Evolutionary conservation across 2,329 filamentous ascomycete genomes (phyloP), one percentile per base, ranked within the genome.

Genomic region (Hymenoscyphus salicellus): DNA sequence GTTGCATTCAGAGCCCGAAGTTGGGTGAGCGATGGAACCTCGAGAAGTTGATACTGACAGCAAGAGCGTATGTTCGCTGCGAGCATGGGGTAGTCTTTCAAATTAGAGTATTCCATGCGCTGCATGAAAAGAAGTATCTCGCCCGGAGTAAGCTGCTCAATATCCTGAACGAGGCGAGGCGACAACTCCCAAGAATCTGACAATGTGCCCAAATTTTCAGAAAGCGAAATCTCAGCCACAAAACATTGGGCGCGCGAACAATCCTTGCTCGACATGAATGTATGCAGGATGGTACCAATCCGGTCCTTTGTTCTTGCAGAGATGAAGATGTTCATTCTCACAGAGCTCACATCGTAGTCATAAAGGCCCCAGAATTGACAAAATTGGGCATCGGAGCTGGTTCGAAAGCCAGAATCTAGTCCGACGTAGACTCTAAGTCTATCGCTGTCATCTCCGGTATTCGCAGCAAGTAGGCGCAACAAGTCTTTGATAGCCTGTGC

Each of bases 261-360:
- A 20, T 77, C 78, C 59, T 76, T 76, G 36, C 75, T 76, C 1
- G 79, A 80, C 4, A 81, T 70, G 65, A 78, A 82, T 1, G 80
- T 80, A 64, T 82, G 80, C 10, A 82, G 65, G 3, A 82, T 70
- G 6, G 78, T 79, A 17, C 78, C 58, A 33, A 36, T n/a, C 5
- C 58, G 28, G 17, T 60, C 58, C 17, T 60, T 60, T 5, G 58
- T 60, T 26, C 75, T 75, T 10, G 73, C 70, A 1, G 77, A 79
- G 33, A 79, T 70, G 65, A 75, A 78, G n/a, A 78, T 73, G 64
- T 77, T 73, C 20, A 77, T 64, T 23, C 65, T 30, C 16, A 41
- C 60, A n/a, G 59, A 20, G 36, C 61, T 60, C 17, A 64, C 52
- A 23, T 69, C 70, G 4, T 68, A 68, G 61, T 63, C 63, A 14